Percentiles rank a stretch among this genome's conserved stretches.
phyloP scores from a whole-genome alignment of 1,139 yeast species.

The Debaryomyces sp. region DNA sequence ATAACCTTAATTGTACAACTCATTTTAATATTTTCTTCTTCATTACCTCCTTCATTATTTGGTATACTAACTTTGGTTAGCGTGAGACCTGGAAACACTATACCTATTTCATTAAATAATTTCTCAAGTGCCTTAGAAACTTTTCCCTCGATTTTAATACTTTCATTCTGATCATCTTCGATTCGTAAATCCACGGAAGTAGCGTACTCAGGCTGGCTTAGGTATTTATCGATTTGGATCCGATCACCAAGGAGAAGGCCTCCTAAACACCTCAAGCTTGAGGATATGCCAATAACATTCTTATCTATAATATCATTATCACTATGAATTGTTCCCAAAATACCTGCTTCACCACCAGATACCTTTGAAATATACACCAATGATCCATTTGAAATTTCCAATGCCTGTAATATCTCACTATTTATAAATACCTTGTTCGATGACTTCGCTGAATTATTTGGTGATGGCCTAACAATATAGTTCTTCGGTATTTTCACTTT shows the following conservation, averaged over 20 bases:
- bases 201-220: constrained; percentile 56
- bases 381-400: constrained; percentile 58
- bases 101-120: constrained; percentile 51
- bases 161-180: constrained; percentile 11
- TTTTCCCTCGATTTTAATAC: constrained; percentile 8
- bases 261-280: constrained; percentile 50
- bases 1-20: constrained; percentile 17
- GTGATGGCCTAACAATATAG: constrained; percentile 63
- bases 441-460: constrained; percentile 27
- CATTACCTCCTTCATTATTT: constrained; percentile 11
- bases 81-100: constrained; percentile 57
- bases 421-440: constrained; percentile 51
- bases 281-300: constrained; percentile 60
- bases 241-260: constrained; percentile 77
- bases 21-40: constrained; percentile 6
- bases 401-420: constrained; percentile 52
- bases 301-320: constrained; percentile 43
- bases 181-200: constrained; percentile 20
- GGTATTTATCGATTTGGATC: constrained; percentile 48
- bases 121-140: constrained; percentile 32
- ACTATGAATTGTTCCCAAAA: constrained; percentile 48
- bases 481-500: constrained; percentile 50
- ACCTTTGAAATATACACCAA: constrained; percentile 53
- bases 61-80: constrained; percentile 14
- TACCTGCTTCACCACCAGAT: constrained; percentile 47